Evolutionary conservation across 345 rosid species (phyloP).

Genomic region (Citrus unshiu): DNA sequence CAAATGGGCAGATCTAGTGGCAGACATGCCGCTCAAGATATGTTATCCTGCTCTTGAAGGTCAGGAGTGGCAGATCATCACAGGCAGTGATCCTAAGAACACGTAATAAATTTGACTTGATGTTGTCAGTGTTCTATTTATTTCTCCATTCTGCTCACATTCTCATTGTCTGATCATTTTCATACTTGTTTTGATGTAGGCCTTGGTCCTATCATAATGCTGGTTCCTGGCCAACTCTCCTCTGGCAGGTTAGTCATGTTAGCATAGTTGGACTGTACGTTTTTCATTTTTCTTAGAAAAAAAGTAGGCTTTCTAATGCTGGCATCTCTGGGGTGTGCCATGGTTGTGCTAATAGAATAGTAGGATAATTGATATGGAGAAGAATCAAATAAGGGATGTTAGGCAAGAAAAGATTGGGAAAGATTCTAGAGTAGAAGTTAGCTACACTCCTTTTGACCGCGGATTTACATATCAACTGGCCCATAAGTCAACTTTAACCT

Average conservation of each 20-base stretch:
- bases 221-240: constrained; percentile 96
- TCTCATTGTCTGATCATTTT: background rate
- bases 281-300: background rate
- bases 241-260: constrained; percentile 73
- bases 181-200: constrained; percentile 35
- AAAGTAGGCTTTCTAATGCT: background rate
- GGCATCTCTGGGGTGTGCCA: background rate
- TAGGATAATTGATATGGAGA: background rate
- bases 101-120: constrained; percentile 43
- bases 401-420: background rate
- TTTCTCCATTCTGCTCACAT: background rate
- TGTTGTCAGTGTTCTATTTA: background rate
- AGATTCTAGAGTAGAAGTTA: background rate
- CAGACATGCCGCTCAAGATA: constrained; percentile 90
- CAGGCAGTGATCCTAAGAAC: constrained; percentile 93
- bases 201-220: constrained; percentile 98
- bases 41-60: constrained; percentile 83
- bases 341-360: background rate
- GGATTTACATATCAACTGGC: background rate
- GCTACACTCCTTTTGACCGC: background rate
- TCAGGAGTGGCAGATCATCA: constrained; percentile 85
- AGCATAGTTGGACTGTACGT: background rate
- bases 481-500: background rate
- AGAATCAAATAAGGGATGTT: background rate
- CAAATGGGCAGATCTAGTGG: constrained; percentile 78